Evolutionary conservation across 164 flowering plant genomes (phyloP).

Genomic region (Pachysandra terminalis): DNA sequence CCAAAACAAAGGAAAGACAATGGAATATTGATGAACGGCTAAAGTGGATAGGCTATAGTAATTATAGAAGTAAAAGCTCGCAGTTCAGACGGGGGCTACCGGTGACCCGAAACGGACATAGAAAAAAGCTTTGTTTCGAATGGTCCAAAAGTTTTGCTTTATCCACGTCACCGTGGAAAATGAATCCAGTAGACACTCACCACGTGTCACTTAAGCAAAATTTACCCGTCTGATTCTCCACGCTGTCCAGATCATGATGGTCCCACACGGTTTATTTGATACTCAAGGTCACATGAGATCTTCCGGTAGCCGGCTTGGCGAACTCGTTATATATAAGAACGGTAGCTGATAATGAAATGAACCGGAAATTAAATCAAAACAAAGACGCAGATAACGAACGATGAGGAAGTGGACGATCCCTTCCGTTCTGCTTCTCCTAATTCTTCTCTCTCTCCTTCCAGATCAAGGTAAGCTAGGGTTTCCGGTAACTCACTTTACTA

Average conservation of each 20-base stretch:
- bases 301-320: constrained; percentile 1
- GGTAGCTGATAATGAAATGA: not conserved
- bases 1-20: no score
- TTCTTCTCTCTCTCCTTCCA: constrained; percentile 62
- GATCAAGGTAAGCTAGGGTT: constrained; percentile 67
- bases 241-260: constrained; percentile 20
- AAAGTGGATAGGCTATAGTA: no score
- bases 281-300: not conserved
- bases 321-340: not conserved
- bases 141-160: no score
- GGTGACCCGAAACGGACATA: no score
- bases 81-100: no score
- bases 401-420: constrained; percentile 92
- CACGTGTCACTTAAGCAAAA: constrained; percentile 13
- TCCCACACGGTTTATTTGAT: not conserved
- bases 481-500: not conserved
- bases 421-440: constrained; percentile 60
- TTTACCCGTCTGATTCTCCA: constrained; percentile 49
- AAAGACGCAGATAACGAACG: constrained; percentile 10
- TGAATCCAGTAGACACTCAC: constrained; percentile 19
- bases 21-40: no score
- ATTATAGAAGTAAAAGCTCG: no score
- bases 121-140: no score
- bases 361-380: constrained; percentile 14
- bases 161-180: constrained; percentile 37